Evolutionary conservation across 768 basidiomycete species (phyloP), one percentile per base, ranked within the genome.

Genomic region (Wakefieldia striispora): DNA sequence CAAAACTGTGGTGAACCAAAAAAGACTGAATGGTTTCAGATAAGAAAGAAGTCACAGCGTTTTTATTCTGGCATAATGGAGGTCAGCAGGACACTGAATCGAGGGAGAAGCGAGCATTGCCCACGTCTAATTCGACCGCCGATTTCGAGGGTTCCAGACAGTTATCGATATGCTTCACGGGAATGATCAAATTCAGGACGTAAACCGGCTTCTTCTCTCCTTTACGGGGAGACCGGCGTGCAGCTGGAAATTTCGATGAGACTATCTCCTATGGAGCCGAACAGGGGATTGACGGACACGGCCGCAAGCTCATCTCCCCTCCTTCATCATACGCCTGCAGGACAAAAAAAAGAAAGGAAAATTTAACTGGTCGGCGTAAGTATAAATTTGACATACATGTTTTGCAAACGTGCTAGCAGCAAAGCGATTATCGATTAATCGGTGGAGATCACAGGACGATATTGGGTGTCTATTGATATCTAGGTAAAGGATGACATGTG

Each of bases 401-500:
- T 83, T 86, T n/a, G 74, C 73, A 65, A 92, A 92, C 12, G 84
- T 76, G 61, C 88, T 91, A 13, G 73, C 67, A 4, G 76, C 69
- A 61, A 95, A 95, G 35, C 72, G 66, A 9, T 67, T 62, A 49
- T 93, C 88, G 55, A 95, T 82, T 36, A 73, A 56, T 20, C 77
- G 80, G 61, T 90, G 85, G 10, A 95, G 69, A 39, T 89, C 86
- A 58, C 83, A 81, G 13, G 64, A 61, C 14, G 78, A 71, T 26
- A 95, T 68, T 4, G 83, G 83, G 58, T 91, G 89, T 17, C 72
- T 74, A 68, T 95, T 95, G 64, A 95, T 76, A 63, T 87, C 93
- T 95, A 57, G 46, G 50, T 35, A 40, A 23, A 45, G 17, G 31
- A 43, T 39, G 35, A 23, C 50, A 19, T 34, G 20, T 27, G 40